Base-by-base conservation (phyloP, 352 stramenopile species). In the Phytopythium oedochilum region DNA sequence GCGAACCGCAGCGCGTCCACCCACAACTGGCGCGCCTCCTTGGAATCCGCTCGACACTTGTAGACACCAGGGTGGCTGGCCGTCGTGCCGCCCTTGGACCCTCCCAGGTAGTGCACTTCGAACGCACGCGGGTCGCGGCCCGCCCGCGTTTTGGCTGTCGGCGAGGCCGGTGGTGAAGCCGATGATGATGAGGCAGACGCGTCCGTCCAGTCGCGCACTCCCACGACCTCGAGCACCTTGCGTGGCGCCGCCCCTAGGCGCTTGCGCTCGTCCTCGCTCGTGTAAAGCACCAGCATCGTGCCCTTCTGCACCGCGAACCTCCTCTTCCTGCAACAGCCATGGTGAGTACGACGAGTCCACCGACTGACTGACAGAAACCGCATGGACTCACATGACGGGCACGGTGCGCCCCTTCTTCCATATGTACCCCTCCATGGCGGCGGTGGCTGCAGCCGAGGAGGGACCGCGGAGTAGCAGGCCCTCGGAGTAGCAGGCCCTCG, bases 281-380 rank as follows among this genome's bases (percentile, higher is more conserved):
- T 59, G 61, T 89, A 90, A 39, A 76, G 81, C 9, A 74, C 62
- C 26, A 92, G 68, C 83, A 92, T 90, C 1, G 78, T 89, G 52
- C 80, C 80, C 54, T 92, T 87, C 3, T 89, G 73, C 32, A 89
- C 83, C 48, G 74, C 86, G 52, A 80, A 92, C 55, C 79, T 66
- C 10, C 78, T 76, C 46, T 87, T 78, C 78, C 82, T 92, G 52
- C 17, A 23, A 1, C 25, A 15, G 18, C 17, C 12, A 23, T n/a
- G 7, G 14, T 40, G 26, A 38, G 8, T 15, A 28, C 12, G 11
- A 43, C 28, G 23, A 2, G 20, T 42, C 18, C n/a, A n/a, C n/a
- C n/a, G n/a, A n/a, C n/a, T n/a, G n/a, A n/a, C n/a, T n/a, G n/a
- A n/a, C n/a, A n/a, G n/a, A n/a, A n/a, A n/a, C n/a, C n/a, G n/a